Base-by-base conservation (phyloP, 148 eudicot species). In the Bassia scoparia region DNA sequence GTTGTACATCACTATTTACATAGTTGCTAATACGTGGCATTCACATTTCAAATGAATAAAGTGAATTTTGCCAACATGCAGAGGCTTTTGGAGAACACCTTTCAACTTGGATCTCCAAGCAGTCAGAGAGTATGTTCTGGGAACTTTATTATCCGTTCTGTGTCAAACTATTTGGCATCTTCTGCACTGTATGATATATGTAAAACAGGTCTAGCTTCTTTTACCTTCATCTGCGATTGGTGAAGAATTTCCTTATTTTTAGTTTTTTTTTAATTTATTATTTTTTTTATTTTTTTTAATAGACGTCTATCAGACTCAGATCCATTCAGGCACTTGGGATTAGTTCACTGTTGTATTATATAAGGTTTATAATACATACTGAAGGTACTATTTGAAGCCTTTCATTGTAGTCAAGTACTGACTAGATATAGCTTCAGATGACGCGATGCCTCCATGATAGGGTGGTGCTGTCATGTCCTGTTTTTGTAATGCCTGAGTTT, bases 31-130 rank as follows among this genome's bases (percentile, higher is more conserved):
- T 9, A 43, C 38, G n/a, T 5, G 7, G 1, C 17, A 44, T 44
- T 27, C 33, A 16, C 52, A 0, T 69, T 74, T 24, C 30, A 27
- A 68, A 52, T 79, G 69, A 59, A 61, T 61, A 7, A 56, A 38
- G 15, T 59, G 37, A 58, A 14, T 52, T 76, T 29, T 34, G 29
- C 30, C 35, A 74, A 81, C 66, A 61, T 83, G 81, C 96, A 95
- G 98, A 91, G 96, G 87, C 98, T 95, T 81, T 65, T 95, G 66
- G 98, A 95, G 82, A 91, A 80, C 84, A 95, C 98, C 50, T 95
- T 95, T 84, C 83, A 80, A 70, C 96, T 95, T 69, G 98, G 98
- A 95, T 87, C 88, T 91, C 61, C 80, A 86, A 84, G 97, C 98
- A 50, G 74, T 84, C 65, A 89, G 98, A 89, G 98, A 91, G 98